Evolutionary conservation across 2,329 filamentous ascomycete species (phyloP).

Genomic region (Diaporthe eres): DNA sequence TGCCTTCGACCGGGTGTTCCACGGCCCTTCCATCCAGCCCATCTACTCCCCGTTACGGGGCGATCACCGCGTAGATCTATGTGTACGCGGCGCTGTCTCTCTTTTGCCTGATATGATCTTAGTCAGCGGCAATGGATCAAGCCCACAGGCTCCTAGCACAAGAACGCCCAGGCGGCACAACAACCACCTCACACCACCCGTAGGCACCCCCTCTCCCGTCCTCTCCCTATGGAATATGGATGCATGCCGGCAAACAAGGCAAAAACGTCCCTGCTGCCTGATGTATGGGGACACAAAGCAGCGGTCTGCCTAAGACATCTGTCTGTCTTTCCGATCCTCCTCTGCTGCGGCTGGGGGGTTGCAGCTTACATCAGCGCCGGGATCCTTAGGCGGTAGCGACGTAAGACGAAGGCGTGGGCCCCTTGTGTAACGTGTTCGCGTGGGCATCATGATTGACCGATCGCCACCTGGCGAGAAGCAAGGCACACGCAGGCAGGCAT

Average conservation of each 20-base stretch:
- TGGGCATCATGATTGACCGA: constrained; percentile 1
- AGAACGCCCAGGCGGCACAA: neutral
- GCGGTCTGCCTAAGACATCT: constrained; percentile 38
- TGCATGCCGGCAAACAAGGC: neutral
- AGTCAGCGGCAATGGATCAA: neutral
- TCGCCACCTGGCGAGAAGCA: neutral
- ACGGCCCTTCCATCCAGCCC: neutral
- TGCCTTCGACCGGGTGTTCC: constrained; percentile 14
- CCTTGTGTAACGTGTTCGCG: constrained; percentile 21
- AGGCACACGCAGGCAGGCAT: neutral
- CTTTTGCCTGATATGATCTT: neutral
- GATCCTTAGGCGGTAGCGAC: constrained; percentile 7
- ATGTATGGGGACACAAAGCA: constrained; percentile 15
- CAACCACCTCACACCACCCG: neutral
- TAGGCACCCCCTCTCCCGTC: neutral
- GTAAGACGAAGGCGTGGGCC: constrained; percentile 36
- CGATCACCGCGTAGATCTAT: neutral
- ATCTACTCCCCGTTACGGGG: neutral
- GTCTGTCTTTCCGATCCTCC: neutral
- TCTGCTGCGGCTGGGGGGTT: constrained; percentile 5
- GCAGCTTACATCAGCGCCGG: constrained; percentile 41
- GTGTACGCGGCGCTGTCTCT: neutral
- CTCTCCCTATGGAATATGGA: neutral
- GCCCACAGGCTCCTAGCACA: neutral
- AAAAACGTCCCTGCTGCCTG: constrained; percentile 7